Percentiles rank a stretch among this genome's conserved stretches.
phyloP scores from a whole-genome alignment of 257 asterid species.

The Nicotiana paniculata region DNA sequence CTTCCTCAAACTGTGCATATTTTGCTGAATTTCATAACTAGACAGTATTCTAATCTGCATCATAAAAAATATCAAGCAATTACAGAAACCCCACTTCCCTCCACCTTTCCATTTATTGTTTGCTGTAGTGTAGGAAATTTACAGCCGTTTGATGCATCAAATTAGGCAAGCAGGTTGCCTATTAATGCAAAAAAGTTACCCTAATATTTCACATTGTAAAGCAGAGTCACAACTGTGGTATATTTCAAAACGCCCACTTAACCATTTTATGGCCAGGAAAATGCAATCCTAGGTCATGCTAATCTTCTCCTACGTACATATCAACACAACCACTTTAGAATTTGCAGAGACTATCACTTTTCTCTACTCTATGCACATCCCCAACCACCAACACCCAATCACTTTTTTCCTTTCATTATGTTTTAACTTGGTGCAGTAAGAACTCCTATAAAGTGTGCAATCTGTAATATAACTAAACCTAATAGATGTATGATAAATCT shows the following conservation, averaged over 20 bases:
- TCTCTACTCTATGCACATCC: no score
- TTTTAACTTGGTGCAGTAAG: neutral
- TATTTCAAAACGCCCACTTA: neutral
- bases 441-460: neutral
- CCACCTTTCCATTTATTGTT: neutral
- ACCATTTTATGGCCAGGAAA: neutral
- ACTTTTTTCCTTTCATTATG: neutral
- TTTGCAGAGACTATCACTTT: neutral
- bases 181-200: neutral
- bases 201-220: neutral
- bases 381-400: neutral
- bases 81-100: neutral
- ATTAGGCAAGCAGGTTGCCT: neutral
- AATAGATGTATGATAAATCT: neutral
- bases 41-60: neutral
- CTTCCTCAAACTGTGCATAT: no score
- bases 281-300: neutral
- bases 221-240: neutral
- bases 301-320: neutral
- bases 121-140: neutral
- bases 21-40: no score
- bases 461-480: neutral
- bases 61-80: neutral
- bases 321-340: neutral
- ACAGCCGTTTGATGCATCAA: neutral